phyloP scores from a whole-genome alignment of 495 filamentous ascomycete genomes.

The Penicillium steckii region DNA sequence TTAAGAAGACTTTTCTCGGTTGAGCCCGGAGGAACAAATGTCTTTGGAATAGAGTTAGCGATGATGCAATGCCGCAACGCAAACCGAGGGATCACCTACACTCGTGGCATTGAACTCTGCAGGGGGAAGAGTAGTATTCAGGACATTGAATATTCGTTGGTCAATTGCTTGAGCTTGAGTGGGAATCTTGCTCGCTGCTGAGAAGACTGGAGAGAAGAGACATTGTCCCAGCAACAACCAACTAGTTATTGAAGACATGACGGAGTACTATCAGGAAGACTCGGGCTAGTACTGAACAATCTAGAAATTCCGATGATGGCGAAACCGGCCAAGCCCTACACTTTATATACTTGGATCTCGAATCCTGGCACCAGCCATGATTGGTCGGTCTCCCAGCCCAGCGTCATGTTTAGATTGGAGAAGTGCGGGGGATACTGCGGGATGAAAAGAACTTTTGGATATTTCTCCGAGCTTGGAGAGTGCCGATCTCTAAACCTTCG shows the following conservation, averaged over 20 bases:
- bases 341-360: neutral
- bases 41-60: neutral
- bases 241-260: neutral
- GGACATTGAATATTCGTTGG: conserved; percentile 20
- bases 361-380: neutral
- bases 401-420: neutral
- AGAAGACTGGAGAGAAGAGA: neutral
- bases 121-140: conserved; percentile 15
- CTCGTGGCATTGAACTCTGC: conserved; percentile 15
- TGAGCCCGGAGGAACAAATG: conserved; percentile 19
- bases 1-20: conserved; percentile 28
- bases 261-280: neutral
- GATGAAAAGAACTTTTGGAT: neutral
- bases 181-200: conserved; percentile 6
- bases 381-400: neutral
- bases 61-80: neutral
- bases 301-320: too few relatives aligned
- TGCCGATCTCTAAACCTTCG: neutral
- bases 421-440: neutral
- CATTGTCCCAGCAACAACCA: neutral
- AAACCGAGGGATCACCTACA: conserved; percentile 5
- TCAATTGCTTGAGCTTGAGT: conserved; percentile 20
- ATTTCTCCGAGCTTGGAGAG: neutral
- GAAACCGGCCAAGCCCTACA: neutral
- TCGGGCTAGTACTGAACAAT: too few relatives aligned